A percentile compares a stretch with the other conserved stretches of the same genome.
Evolutionary conservation across 2,329 filamentous ascomycete genomes (phyloP).

Genomic region (Tolypocladium nubicola): DNA sequence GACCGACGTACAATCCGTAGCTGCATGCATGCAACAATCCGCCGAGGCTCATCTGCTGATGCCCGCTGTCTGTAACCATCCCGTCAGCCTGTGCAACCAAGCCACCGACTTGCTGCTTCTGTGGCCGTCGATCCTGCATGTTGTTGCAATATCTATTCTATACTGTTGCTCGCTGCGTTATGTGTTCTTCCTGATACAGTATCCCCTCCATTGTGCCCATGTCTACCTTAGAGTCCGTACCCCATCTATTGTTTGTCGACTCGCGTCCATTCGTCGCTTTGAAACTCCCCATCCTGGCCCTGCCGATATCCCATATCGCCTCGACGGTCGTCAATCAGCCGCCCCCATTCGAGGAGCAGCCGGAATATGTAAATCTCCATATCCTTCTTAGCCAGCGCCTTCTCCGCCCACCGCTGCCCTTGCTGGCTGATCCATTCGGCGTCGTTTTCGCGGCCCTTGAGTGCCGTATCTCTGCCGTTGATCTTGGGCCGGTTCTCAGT

Average conservation of each 20-base stretch:
- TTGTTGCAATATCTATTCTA: background rate
- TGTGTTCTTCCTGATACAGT: background rate
- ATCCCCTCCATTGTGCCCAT: background rate
- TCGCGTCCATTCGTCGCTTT: slow-evolving; percentile 18
- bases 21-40: background rate
- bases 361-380: slow-evolving; percentile 76
- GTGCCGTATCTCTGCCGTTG: slow-evolving; percentile 33
- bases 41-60: background rate
- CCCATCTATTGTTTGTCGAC: background rate
- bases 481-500: slow-evolving; percentile 30
- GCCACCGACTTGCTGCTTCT: no score
- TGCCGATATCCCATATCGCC: slow-evolving; percentile 30
- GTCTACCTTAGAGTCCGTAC: background rate
- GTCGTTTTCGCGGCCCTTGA: slow-evolving; percentile 38
- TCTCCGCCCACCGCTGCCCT: slow-evolving; percentile 53
- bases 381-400: slow-evolving; percentile 57
- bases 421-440: slow-evolving; percentile 55
- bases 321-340: slow-evolving; percentile 52
- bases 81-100: background rate
- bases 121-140: background rate
- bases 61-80: background rate
- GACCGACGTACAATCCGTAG: background rate
- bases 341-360: slow-evolving; percentile 66
- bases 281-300: slow-evolving; percentile 16
- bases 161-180: background rate